Evolutionary conservation across 495 filamentous ascomycete genomes (phyloP).

Genomic region (Cercophora sp.): DNA sequence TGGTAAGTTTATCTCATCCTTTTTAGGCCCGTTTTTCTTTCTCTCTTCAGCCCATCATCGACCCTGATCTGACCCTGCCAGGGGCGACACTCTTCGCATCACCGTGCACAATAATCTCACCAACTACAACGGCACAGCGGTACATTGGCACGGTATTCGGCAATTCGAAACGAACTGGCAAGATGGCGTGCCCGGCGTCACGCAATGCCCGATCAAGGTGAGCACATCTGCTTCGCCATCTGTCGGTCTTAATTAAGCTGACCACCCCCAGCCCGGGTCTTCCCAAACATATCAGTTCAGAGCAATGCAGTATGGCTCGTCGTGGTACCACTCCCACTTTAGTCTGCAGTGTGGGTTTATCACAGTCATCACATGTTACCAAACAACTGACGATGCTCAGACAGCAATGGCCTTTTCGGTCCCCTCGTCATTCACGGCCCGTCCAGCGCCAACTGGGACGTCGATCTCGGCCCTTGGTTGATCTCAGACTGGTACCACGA

Average conservation of each 20-base stretch:
- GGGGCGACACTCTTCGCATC: conserved; percentile 48
- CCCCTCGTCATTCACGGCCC: conserved; percentile 11
- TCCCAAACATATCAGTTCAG: neutral
- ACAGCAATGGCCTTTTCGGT: neutral
- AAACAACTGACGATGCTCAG: neutral
- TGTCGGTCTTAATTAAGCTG: too few relatives aligned
- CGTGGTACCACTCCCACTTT: neutral
- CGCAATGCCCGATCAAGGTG: neutral
- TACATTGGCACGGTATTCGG: neutral
- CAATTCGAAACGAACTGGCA: neutral
- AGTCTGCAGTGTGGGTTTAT: neutral
- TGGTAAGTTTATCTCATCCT: too few relatives aligned
- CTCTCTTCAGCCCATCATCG: too few relatives aligned
- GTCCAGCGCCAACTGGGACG: neutral
- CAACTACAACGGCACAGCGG: neutral
- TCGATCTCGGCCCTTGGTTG: neutral
- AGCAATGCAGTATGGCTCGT: neutral
- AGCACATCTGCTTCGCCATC: neutral
- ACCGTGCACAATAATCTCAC: neutral
- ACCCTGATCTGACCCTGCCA: too few relatives aligned
- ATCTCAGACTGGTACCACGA: conserved; percentile 3
- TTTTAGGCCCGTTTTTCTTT: too few relatives aligned
- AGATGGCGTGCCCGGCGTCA: neutral
- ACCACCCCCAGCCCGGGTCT: neutral
- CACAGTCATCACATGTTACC: too few relatives aligned